A percentile compares a stretch with the other conserved stretches of the same genome.
These are phyloP conservation scores for Halenospora varia DNA, from an alignment of 495 filamentous ascomycete species.

Conservation along the genomic window DNA sequence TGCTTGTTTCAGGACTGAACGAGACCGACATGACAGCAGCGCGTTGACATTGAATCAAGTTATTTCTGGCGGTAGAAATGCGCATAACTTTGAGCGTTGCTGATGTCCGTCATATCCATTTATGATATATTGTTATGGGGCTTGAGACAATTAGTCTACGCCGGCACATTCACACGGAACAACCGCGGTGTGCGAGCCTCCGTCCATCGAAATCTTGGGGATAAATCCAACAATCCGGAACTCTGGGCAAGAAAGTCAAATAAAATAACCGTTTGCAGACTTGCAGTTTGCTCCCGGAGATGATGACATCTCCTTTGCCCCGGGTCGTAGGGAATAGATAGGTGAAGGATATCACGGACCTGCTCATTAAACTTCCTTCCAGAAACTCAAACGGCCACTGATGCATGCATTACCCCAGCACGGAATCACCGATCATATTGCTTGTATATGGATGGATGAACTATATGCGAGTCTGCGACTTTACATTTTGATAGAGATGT, in stretches of 20 bases:
- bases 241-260: not conserved
- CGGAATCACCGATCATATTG: conserved; percentile 1
- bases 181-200: not conserved
- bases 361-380: not conserved
- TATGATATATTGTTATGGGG: not conserved
- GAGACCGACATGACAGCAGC: no score
- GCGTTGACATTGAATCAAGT: no score
- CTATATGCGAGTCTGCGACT: not conserved
- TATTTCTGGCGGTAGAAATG: not conserved
- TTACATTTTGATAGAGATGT: conserved; percentile 76
- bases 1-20: not conserved
- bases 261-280: not conserved
- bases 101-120: not conserved
- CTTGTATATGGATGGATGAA: not conserved
- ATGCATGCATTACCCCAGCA: not conserved
- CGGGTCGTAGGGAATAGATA: not conserved
- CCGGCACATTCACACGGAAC: not conserved
- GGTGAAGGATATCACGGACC: not conserved
- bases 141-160: not conserved
- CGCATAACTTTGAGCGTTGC: not conserved
- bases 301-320: not conserved
- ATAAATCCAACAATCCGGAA: not conserved
- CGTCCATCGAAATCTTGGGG: not conserved
- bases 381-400: not conserved
- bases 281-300: not conserved